Base-by-base conservation (phyloP, 371 early-diverging fungal species). In the Mortierella sp. region DNA sequence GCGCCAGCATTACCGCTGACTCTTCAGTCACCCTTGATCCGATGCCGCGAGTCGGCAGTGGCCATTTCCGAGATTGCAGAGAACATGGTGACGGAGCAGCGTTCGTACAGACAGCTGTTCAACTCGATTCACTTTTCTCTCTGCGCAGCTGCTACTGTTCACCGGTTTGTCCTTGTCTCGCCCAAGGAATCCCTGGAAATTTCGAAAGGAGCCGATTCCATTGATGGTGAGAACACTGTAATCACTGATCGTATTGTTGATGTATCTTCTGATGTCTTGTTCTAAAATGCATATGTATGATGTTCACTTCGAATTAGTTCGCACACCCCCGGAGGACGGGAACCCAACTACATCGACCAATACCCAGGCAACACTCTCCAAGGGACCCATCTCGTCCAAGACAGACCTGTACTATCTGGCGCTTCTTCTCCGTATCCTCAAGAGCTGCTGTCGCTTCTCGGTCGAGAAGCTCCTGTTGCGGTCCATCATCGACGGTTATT, bases 41-140 rank as follows among this genome's bases (percentile, higher is more conserved):
- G 71, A 2, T 86, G 87, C 55, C 76, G 82, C 21, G 87, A 86
- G 35, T 86, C 87, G 1, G 87, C 87, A 0, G 78, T 71, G 10
- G 82, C 82, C 2, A 86, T 86, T 38, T 82, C 87, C 24, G 80
- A 82, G 32, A 82, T 86, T 72, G 80, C 78, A 27, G 87, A 86
- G 56, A 77, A 75, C 3, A 75, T 86, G 87, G 78, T 77, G 35
- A 58, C 48, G 18, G 82, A 80, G 48, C 80, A 79, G 75, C 82
- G 77, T 14, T 79, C 80, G 6, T 80, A 80, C 55, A 80, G 82
- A 55, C 82, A 86, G 21, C 54, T 86, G 16, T 82, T 86, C 70
- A 82, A 82, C 51, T 80, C 87, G 27, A 77, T 86, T 35, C 87
- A 86, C 55, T 49, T 79, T 38, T 82, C 87, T 0, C 75, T 86